A percentile compares a stretch with the other conserved stretches of the same genome.
phyloP scores from a whole-genome alignment of 768 basidiomycete genomes.

The Russula griseocarnosa region DNA sequence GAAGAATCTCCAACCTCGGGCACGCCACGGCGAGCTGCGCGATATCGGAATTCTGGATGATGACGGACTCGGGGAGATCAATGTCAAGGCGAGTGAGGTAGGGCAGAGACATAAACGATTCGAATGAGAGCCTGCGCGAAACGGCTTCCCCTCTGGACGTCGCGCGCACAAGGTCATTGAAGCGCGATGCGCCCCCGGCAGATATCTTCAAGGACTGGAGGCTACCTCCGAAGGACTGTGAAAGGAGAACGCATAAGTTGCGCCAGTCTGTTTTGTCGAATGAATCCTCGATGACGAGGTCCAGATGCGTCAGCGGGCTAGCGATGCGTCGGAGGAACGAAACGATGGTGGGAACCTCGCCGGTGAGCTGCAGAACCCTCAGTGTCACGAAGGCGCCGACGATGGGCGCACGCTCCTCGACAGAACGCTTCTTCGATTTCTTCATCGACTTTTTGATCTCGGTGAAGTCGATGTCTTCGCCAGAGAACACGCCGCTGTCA shows the following conservation, averaged over 20 bases:
- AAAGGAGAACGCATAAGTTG: slow-evolving; percentile 59
- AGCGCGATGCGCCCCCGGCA: slow-evolving; percentile 69
- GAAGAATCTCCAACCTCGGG: slow-evolving; percentile 64
- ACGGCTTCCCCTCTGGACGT: slow-evolving; percentile 61
- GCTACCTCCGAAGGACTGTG: slow-evolving; percentile 55
- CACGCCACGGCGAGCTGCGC: slow-evolving; percentile 54
- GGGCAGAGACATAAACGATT: slow-evolving; percentile 52
- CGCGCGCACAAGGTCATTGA: slow-evolving; percentile 75
- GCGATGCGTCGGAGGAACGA: slow-evolving; percentile 69
- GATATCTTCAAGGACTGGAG: slow-evolving; percentile 58
- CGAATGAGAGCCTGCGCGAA: slow-evolving; percentile 56
- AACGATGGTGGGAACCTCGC: slow-evolving; percentile 63
- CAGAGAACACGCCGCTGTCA: slow-evolving; percentile 76
- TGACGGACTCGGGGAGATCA: slow-evolving; percentile 72
- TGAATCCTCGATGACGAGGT: slow-evolving; percentile 76
- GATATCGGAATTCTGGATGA: slow-evolving; percentile 61
- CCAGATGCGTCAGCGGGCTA: slow-evolving; percentile 60
- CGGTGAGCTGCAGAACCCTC: slow-evolving; percentile 61
- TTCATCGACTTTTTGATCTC: slow-evolving; percentile 68
- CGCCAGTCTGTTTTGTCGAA: slow-evolving; percentile 73
- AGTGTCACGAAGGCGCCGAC: slow-evolving; percentile 56
- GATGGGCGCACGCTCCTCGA: slow-evolving; percentile 42
- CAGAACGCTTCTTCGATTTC: slow-evolving; percentile 46
- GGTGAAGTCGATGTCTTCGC: slow-evolving; percentile 72
- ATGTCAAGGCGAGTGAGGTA: slow-evolving; percentile 61